Evolutionary conservation across 306 rosid genomes (phyloP).

Genomic region (Quercus gilva): DNA sequence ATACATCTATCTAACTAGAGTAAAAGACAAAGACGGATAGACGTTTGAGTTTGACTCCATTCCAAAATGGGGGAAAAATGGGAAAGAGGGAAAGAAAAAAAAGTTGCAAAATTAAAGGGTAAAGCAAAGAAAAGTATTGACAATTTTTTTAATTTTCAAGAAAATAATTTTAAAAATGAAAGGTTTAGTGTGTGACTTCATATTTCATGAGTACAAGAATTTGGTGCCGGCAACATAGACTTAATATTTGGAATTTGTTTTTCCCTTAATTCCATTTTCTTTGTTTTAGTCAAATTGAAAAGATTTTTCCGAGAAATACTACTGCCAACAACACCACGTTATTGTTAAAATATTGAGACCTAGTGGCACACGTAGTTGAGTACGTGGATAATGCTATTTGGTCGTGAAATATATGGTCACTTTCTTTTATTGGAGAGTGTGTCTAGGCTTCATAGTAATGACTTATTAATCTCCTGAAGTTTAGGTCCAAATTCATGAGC

Average conservation of each 20-base stretch:
- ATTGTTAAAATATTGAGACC: conserved; percentile 28
- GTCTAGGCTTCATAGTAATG: too few relatives aligned
- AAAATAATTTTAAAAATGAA: too few relatives aligned
- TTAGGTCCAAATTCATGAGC: background rate
- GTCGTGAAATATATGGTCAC: conserved; percentile 3
- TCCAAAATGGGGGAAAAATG: too few relatives aligned
- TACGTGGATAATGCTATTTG: conserved; percentile 5
- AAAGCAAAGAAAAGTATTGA: too few relatives aligned
- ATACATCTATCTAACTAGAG: too few relatives aligned
- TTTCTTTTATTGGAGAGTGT: background rate
- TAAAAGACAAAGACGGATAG: too few relatives aligned
- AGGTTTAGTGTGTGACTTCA: background rate
- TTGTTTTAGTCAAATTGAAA: conserved; percentile 33
- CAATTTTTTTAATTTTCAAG: too few relatives aligned
- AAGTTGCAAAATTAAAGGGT: too few relatives aligned
- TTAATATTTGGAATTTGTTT: background rate
- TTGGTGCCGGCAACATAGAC: conserved; percentile 56
- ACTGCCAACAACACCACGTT: conserved; percentile 13
- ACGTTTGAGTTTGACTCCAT: too few relatives aligned
- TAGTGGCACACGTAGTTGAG: conserved; percentile 22
- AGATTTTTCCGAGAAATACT: conserved; percentile 26
- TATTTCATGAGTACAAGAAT: conserved; percentile 4
- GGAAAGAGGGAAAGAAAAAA: too few relatives aligned
- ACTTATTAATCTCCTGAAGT: too few relatives aligned
- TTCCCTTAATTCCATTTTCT: conserved; percentile 7